Conservation (phyloP, 163 green algal species). For the Chlorella variabilis region DNA sequence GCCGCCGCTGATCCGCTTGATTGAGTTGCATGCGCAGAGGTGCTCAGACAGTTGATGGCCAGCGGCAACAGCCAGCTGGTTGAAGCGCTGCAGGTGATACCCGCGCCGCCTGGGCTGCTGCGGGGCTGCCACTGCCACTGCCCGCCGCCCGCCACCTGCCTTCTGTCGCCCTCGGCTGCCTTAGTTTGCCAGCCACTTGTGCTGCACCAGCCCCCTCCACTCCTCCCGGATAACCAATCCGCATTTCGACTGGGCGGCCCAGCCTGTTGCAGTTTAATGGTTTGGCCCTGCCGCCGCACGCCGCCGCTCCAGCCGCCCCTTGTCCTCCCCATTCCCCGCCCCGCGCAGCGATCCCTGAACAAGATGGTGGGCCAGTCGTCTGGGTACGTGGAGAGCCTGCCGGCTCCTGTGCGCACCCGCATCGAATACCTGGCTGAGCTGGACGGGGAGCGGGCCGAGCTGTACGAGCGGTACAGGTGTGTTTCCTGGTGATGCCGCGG, state of each 20-base stretch:
- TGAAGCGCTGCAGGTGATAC: slow-evolving; percentile 28
- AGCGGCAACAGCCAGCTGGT: slow-evolving; percentile 32
- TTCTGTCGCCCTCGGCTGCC: background rate
- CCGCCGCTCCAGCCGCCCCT: background rate
- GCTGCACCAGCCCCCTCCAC: too few species aligned
- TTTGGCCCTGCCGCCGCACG: too few species aligned
- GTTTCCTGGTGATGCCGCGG: too few species aligned
- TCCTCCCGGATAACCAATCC: too few species aligned
- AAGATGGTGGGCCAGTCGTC: slow-evolving; percentile 54
- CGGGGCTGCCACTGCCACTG: background rate
- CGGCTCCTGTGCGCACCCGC: slow-evolving; percentile 58
- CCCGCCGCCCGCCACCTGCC: too few species aligned
- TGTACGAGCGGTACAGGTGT: slow-evolving; percentile 59
- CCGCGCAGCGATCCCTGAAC: slow-evolving; percentile 47
- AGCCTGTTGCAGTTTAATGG: too few species aligned
- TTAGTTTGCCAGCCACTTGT: too few species aligned
- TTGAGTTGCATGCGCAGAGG: slow-evolving; percentile 19
- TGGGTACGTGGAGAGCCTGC: slow-evolving; percentile 62
- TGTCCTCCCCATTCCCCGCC: too few species aligned
- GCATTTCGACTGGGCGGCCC: too few species aligned
- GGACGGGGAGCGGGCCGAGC: slow-evolving; percentile 79
- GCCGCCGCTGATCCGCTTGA: too few species aligned
- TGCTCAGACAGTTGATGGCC: slow-evolving; percentile 36
- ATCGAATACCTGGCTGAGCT: slow-evolving; percentile 78
- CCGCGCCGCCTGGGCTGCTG: background rate